Percentiles rank a stretch among this genome's conserved stretches.
These are phyloP conservation scores for Triticum dicoccoides DNA, from an alignment of 176 grass and related monocot genomes.

Conservation along the genomic window DNA sequence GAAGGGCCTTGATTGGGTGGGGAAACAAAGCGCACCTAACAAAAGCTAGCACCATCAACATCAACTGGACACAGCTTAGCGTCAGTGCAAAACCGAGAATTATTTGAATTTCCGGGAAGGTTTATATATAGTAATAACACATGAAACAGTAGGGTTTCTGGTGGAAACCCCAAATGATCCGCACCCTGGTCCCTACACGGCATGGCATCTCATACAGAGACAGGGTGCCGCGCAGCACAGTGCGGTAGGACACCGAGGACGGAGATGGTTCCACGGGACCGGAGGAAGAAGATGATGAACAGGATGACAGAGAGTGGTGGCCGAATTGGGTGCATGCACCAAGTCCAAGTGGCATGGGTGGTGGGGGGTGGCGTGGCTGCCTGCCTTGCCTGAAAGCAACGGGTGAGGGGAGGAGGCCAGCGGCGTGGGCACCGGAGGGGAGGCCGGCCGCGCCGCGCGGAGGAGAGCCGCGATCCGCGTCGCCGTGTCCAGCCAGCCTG, in stretches of 20 bases:
- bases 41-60: background rate
- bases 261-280: background rate
- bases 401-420: background rate
- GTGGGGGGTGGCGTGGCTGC: background rate
- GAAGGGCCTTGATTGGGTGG: background rate
- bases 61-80: background rate
- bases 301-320: background rate
- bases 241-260: background rate
- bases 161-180: background rate
- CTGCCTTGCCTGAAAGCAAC: slow-evolving; percentile 25
- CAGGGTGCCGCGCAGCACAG: background rate
- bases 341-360: background rate
- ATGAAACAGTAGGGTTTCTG: background rate
- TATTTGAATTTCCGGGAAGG: background rate
- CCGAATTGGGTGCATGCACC: slow-evolving; percentile 1
- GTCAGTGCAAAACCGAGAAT: background rate
- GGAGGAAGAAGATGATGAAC: background rate
- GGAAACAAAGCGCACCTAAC: background rate
- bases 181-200: too few relatives aligned
- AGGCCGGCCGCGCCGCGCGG: background rate
- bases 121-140: too few relatives aligned
- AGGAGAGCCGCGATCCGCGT: background rate
- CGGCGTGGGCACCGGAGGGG: slow-evolving; percentile 3
- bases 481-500: slow-evolving; percentile 14
- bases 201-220: background rate